Conservation (phyloP, 2,329 filamentous ascomycete species). For the Calonectria hongkongensis region DNA sequence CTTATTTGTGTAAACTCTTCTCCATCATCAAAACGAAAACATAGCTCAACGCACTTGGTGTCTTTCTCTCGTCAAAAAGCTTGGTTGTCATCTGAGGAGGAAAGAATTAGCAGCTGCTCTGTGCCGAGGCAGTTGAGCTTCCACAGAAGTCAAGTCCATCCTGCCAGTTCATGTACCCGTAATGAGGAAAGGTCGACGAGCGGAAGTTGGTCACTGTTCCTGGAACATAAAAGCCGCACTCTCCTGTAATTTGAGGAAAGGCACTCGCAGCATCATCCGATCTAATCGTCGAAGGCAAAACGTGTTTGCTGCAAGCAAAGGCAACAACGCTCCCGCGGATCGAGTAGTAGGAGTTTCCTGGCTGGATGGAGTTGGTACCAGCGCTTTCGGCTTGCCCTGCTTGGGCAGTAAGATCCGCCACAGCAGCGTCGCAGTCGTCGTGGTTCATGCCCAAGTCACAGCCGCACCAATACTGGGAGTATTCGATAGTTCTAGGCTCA, state of each 20-base stretch:
- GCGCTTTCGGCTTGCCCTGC: slow-evolving; percentile 3
- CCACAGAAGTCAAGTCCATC: slow-evolving; percentile 7
- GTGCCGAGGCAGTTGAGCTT: not conserved
- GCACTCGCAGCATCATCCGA: not conserved
- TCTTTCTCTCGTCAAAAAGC: not conserved
- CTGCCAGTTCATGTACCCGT: slow-evolving; percentile 10
- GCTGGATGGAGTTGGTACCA: not conserved
- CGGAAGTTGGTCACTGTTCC: slow-evolving; percentile 12
- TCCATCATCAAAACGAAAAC: not conserved
- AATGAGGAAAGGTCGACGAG: slow-evolving; percentile 10
- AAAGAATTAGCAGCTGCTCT: not conserved
- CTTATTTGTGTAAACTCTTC: not conserved
- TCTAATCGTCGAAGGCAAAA: not conserved
- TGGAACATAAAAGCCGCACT: slow-evolving; percentile 7
- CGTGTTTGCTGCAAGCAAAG: slow-evolving; percentile 11
- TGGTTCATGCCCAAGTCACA: not conserved
- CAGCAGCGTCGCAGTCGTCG: slow-evolving; percentile 2
- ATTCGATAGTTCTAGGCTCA: not conserved
- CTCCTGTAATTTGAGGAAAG: slow-evolving; percentile 3
- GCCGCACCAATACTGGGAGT: slow-evolving; percentile 5
- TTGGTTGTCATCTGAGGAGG: not conserved
- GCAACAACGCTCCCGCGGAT: slow-evolving; percentile 19
- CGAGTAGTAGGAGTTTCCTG: slow-evolving; percentile 19
- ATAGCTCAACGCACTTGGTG: not conserved
- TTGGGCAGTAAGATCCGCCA: slow-evolving; percentile 13